Percentiles rank a stretch among this genome's conserved stretches.
Conservation (phyloP, 208 protist species). For the Acanthamoeba culbertsoni region DNA sequence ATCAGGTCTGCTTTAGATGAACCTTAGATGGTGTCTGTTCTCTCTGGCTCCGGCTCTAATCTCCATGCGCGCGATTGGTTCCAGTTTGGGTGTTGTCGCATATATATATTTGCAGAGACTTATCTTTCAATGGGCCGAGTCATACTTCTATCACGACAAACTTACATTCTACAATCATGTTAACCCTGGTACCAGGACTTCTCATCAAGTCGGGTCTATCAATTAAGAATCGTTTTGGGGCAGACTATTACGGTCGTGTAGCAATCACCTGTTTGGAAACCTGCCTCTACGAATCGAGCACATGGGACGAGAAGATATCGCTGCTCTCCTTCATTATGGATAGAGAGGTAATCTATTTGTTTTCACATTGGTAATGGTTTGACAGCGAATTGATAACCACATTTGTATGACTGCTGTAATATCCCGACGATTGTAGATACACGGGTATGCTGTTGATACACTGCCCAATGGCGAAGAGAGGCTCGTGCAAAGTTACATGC, state of each 20-base stretch:
- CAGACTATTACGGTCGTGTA: constrained; percentile 44
- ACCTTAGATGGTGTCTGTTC: background rate
- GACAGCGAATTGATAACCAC: too few relatives aligned
- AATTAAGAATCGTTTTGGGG: background rate
- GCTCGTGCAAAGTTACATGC: background rate
- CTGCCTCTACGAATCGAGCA: background rate
- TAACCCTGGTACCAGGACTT: background rate
- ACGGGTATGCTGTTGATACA: too few relatives aligned
- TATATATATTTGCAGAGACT: constrained; percentile 36
- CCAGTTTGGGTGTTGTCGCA: background rate
- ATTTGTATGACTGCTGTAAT: too few relatives aligned
- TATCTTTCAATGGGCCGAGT: background rate
- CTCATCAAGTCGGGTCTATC: background rate
- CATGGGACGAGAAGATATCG: background rate
- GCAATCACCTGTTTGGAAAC: constrained; percentile 20
- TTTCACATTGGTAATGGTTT: too few relatives aligned
- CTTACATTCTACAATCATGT: background rate
- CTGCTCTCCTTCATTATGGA: constrained; percentile 14
- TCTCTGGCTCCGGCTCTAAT: too few relatives aligned
- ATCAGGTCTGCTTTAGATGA: background rate
- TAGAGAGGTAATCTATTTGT: background rate
- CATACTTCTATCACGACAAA: constrained; percentile 33
- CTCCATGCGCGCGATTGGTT: too few relatives aligned
- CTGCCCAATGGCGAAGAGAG: too few relatives aligned
- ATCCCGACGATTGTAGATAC: too few relatives aligned